A percentile compares a stretch with the other conserved stretches of the same genome.
Conservation (phyloP, 2,329 filamentous ascomycete species). For the Aspergillus tanneri region DNA sequence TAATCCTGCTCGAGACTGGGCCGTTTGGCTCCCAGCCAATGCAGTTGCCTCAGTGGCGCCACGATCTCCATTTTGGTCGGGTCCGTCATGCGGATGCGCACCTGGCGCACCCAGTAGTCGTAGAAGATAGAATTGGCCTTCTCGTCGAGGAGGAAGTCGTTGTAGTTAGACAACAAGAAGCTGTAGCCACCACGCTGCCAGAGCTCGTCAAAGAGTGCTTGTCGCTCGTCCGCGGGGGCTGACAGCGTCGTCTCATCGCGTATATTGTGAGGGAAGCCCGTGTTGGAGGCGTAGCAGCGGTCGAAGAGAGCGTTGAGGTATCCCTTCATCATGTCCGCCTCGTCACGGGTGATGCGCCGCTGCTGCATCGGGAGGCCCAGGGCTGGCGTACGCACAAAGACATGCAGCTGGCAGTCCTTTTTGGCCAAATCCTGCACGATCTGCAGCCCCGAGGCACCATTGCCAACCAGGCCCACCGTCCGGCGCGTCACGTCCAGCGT, state of each 20-base stretch:
- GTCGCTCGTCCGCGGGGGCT: conserved; percentile 51
- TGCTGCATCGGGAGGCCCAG: conserved; percentile 62
- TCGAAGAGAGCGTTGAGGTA: conserved; percentile 55
- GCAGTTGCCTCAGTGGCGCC: conserved; percentile 53
- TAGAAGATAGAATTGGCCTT: conserved; percentile 57
- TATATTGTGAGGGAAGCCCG: conserved; percentile 60
- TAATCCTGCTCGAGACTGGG: conserved; percentile 50
- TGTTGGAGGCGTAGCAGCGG: conserved; percentile 54
- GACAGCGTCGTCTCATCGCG: conserved; percentile 57
- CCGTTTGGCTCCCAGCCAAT: conserved; percentile 57
- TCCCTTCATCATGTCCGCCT: conserved; percentile 51
- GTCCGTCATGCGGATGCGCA: conserved; percentile 52
- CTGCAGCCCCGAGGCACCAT: conserved; percentile 56
- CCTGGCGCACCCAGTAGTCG: conserved; percentile 57
- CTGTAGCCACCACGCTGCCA: conserved; percentile 56
- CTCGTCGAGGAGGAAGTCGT: conserved; percentile 49
- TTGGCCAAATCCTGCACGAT: conserved; percentile 60
- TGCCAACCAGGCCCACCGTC: conserved; percentile 56
- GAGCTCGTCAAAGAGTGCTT: conserved; percentile 51
- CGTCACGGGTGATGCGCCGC: conserved; percentile 47
- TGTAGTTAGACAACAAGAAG: conserved; percentile 56
- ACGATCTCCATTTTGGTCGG: conserved; percentile 52
- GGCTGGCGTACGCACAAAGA: conserved; percentile 68
- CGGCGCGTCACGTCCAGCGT: conserved; percentile 49
- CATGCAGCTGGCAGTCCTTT: conserved; percentile 52